Base-by-base conservation (phyloP, 108 stramenopile genomes). In the Cafeteria roenbergensis region DNA sequence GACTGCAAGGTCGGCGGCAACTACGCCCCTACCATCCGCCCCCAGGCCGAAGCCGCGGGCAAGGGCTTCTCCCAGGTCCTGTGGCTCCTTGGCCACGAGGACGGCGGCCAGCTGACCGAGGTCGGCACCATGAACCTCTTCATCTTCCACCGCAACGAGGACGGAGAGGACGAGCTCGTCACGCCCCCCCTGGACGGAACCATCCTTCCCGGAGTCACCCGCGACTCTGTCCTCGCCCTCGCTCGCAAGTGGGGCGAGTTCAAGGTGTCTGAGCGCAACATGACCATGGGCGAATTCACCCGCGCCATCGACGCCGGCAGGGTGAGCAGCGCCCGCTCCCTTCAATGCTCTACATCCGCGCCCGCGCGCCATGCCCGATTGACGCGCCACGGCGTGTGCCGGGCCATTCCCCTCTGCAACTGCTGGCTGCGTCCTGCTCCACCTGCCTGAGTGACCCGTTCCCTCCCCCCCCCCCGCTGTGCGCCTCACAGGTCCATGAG, bases 101-200 rank as follows among this genome's bases (percentile, higher is more conserved):
- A 90, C 64, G 74, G 82, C 64, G 75, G 36, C 20, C 36, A 60
- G 42, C 75, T 94, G 12, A 94, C 95, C 0, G 95, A 97, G 72
- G 92, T 92, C 9, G 95, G 95, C 30, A 84, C 90, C 3, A 97
- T 97, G 95, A 97, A 97, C 78, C 78, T 97, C 30, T 94, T 97
- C 74, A 87, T 93, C 66, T 67, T 87, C 36, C 53, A 84, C 51
- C 67, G 75, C 25, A 88, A 88, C 55, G 70, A 77, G 56, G 76
- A 81, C n/a, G 66, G 59, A 0, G 64, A 71, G 30, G 69, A 76
- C 25, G 91, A 91, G 68, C 77, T 96, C 29, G 86, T 91, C 22
- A 96, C 95, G 0, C 81, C 92, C n/a, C 86, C 95, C 12, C 78
- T 96, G 35, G 79, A 78, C 20, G 92, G 92, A 24, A 91, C 93